These are phyloP conservation scores for Solanum neorickii DNA, from an alignment of 257 asterid species.

Conservation along the genomic window DNA sequence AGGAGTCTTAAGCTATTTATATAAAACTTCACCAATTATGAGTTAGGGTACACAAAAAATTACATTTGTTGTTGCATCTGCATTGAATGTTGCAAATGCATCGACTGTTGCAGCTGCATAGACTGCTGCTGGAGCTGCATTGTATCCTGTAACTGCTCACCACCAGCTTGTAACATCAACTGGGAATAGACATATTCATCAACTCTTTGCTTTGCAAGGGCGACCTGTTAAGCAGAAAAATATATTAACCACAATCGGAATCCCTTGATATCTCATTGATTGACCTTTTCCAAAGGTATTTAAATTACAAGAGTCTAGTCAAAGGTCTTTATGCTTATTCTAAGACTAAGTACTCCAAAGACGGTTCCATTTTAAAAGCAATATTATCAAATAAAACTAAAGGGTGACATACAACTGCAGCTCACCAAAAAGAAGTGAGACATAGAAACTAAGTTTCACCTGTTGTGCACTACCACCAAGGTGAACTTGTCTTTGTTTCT, in stretches of 20 bases:
- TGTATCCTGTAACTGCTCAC: constrained; percentile 22
- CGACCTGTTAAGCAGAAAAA: constrained; percentile 29
- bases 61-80: constrained; percentile 32
- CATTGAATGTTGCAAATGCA: constrained; percentile 8
- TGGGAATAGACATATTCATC: constrained; percentile 87
- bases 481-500: constrained; percentile 81
- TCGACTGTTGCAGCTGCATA: neutral
- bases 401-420: neutral
- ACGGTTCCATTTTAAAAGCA: neutral
- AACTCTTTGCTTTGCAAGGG: constrained; percentile 80
- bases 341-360: neutral
- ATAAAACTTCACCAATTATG: neutral
- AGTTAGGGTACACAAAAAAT: neutral
- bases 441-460: constrained; percentile 22
- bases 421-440: neutral
- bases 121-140: constrained; percentile 19
- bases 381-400: neutral
- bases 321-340: neutral
- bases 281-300: neutral
- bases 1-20: neutral
- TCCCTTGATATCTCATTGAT: neutral
- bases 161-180: constrained; percentile 63
- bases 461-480: constrained; percentile 79
- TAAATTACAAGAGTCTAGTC: neutral
- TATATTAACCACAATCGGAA: neutral